phyloP scores from a whole-genome alignment of 805 yeast species.

The Saccharomycopsis babjevae region DNA sequence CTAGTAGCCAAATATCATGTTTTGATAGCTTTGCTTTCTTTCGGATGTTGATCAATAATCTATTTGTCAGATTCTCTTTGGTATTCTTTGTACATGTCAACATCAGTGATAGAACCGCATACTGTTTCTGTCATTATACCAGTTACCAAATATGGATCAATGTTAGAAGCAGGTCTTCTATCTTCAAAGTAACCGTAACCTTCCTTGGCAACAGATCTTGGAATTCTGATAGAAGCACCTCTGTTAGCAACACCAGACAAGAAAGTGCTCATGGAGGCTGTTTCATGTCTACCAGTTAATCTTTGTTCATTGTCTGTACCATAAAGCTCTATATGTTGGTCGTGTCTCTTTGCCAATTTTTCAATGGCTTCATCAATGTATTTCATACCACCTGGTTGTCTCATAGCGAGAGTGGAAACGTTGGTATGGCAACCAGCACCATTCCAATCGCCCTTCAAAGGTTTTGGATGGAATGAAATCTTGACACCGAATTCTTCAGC shows the following conservation, averaged over 20 bases:
- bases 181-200: slow-evolving; percentile 98
- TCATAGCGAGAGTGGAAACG: slow-evolving; percentile 87
- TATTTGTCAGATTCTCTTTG: slow-evolving; percentile 46
- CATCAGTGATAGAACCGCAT: slow-evolving; percentile 88
- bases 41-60: not conserved
- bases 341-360: slow-evolving; percentile 91
- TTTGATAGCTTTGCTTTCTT: too few species aligned
- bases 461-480: slow-evolving; percentile 99
- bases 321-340: slow-evolving; percentile 89
- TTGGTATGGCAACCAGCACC: slow-evolving; percentile 99
- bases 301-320: slow-evolving; percentile 94
- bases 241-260: slow-evolving; percentile 99
- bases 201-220: slow-evolving; percentile 96
- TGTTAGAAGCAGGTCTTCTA: slow-evolving; percentile 99
- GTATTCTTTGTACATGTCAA: slow-evolving; percentile 86
- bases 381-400: slow-evolving; percentile 94
- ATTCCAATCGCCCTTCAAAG: slow-evolving; percentile 98
- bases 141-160: slow-evolving; percentile 96
- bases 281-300: slow-evolving; percentile 97
- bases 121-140: slow-evolving; percentile 97
- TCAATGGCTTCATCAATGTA: slow-evolving; percentile 85
- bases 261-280: slow-evolving; percentile 86
- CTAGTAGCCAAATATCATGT: too few species aligned
- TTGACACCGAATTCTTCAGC: slow-evolving; percentile 99
- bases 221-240: slow-evolving; percentile 98